phyloP scores from a whole-genome alignment of 192 early-diverging fungal genomes.

The Obelidium mucronatum region DNA sequence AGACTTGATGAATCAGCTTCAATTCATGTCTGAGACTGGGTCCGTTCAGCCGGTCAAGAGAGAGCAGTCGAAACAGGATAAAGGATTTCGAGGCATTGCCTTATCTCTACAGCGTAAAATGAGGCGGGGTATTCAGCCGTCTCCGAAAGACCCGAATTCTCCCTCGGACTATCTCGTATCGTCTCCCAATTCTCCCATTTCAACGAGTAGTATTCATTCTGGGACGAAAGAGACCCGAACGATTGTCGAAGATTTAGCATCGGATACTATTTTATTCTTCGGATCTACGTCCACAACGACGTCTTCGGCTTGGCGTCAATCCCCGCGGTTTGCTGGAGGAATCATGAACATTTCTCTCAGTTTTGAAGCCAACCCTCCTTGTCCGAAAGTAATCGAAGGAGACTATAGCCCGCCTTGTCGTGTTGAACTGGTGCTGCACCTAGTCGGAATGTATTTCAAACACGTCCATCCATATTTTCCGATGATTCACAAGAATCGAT shows the following conservation, averaged over 20 bases:
- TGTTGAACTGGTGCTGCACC: slow-evolving; percentile 50
- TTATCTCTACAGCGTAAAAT: slow-evolving; percentile 49
- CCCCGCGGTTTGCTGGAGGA: slow-evolving; percentile 51
- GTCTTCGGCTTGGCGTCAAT: slow-evolving; percentile 43
- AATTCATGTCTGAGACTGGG: neutral
- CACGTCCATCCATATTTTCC: slow-evolving; percentile 61
- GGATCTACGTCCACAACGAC: slow-evolving; percentile 51
- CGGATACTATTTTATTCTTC: slow-evolving; percentile 54
- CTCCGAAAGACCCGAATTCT: neutral
- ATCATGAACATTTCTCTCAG: slow-evolving; percentile 56
- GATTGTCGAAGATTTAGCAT: slow-evolving; percentile 52
- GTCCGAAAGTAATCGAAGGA: slow-evolving; percentile 17
- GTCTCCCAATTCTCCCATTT: slow-evolving; percentile 27
- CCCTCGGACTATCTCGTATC: neutral
- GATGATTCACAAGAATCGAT: slow-evolving; percentile 48
- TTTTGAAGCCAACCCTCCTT: slow-evolving; percentile 43
- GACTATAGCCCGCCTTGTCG: slow-evolving; percentile 55
- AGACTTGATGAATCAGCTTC: slow-evolving; percentile 25
- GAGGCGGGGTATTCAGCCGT: slow-evolving; percentile 15
- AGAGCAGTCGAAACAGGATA: slow-evolving; percentile 12
- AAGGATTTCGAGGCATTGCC: slow-evolving; percentile 53
- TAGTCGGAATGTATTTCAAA: slow-evolving; percentile 55
- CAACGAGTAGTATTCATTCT: neutral
- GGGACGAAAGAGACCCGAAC: slow-evolving; percentile 6
- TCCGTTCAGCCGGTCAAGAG: neutral